Evolutionary conservation across 257 asterid species (phyloP).

Genomic region (Osmanthus fragrans): DNA sequence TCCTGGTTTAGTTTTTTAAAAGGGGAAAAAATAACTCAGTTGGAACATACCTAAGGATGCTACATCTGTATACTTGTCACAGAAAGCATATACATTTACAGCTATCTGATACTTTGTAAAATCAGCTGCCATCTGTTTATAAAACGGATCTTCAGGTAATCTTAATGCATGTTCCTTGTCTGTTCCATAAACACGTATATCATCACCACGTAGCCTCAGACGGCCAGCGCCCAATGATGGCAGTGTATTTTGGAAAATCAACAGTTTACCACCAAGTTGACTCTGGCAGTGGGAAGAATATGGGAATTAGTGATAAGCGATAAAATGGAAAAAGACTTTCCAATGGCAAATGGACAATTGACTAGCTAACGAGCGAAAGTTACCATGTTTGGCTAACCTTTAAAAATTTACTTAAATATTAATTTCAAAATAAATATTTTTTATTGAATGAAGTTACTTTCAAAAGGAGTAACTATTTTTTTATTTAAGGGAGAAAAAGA

Average conservation of each 20-base stretch:
- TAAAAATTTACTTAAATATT: neutral
- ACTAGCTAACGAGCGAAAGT: conserved; percentile 10
- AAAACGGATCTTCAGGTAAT: conserved; percentile 93
- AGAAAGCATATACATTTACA: conserved; percentile 85
- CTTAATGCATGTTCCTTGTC: conserved; percentile 88
- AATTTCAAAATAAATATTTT: neutral
- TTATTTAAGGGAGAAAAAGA: neutral
- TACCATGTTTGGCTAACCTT: neutral
- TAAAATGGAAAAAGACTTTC: conserved; percentile 20
- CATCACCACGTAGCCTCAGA: conserved; percentile 92
- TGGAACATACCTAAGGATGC: conserved; percentile 79
- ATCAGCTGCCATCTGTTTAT: conserved; percentile 99
- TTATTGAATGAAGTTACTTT: neutral
- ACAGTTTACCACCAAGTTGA: conserved; percentile 95
- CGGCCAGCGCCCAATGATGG: conserved; percentile 98
- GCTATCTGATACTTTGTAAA: conserved; percentile 92
- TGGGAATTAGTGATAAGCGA: conserved; percentile 23
- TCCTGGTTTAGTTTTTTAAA: conserved; percentile 1
- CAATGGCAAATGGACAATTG: neutral
- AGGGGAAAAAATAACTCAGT: conserved; percentile 4
- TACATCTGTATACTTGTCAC: conserved; percentile 87
- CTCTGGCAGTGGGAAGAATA: conserved; percentile 56
- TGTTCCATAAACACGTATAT: conserved; percentile 76
- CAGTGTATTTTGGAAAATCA: conserved; percentile 86
- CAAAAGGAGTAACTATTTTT: neutral